Percentiles rank a stretch among this genome's conserved stretches.
phyloP scores from a whole-genome alignment of 75 land plant species.

The Selaginella moellendorffii region DNA sequence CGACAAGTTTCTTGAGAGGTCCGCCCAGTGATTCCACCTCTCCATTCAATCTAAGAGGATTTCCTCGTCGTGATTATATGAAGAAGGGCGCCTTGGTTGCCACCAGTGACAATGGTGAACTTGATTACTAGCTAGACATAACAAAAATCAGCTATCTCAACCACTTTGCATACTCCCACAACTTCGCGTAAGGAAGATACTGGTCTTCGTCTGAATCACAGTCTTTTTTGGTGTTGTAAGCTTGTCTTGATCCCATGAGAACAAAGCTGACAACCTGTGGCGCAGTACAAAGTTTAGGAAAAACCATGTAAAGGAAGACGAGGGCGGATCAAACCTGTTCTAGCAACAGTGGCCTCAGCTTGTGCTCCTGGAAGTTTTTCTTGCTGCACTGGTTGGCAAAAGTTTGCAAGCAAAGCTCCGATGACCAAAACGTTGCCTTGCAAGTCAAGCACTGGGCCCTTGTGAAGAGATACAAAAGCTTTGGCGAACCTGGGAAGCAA shows the following conservation, averaged over 20 bases:
- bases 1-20: too few relatives aligned
- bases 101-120: too few relatives aligned
- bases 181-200: constrained; percentile 10
- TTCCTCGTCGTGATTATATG: too few relatives aligned
- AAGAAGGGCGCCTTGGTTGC: too few relatives aligned
- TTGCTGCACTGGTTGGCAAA: not conserved
- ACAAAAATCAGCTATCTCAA: too few relatives aligned
- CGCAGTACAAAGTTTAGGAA: too few relatives aligned
- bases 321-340: too few relatives aligned
- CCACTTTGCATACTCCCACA: constrained; percentile 37
- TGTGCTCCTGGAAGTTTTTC: not conserved
- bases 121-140: too few relatives aligned
- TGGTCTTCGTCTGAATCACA: constrained; percentile 32
- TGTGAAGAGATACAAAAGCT: not conserved
- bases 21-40: too few relatives aligned
- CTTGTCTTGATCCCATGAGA: constrained; percentile 11
- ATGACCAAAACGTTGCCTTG: not conserved
- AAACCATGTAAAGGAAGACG: not conserved
- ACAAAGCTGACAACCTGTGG: constrained; percentile 43
- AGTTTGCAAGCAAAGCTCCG: not conserved
- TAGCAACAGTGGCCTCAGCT: not conserved
- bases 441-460: not conserved
- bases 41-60: too few relatives aligned
- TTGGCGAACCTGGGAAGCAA: not conserved
- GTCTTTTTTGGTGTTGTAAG: constrained; percentile 36